These are phyloP conservation scores for Xylariaceae sp. DNA, from an alignment of 2,329 filamentous ascomycete species.

Conservation along the genomic window DNA sequence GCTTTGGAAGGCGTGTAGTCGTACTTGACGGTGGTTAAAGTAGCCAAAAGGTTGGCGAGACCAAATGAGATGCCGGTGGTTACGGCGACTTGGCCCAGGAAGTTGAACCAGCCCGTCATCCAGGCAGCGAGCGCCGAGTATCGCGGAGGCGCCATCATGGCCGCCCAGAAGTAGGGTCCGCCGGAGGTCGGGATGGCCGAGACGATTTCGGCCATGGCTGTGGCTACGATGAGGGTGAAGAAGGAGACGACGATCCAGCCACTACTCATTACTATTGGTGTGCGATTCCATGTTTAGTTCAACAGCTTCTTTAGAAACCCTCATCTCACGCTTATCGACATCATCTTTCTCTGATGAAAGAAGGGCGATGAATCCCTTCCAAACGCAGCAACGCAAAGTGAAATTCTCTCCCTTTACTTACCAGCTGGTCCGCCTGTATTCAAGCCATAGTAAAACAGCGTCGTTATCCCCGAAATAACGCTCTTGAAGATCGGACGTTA, in stretches of 20 bases:
- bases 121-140: slow-evolving; percentile 38
- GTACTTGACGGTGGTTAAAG: slow-evolving; percentile 34
- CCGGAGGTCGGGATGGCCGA: slow-evolving; percentile 56
- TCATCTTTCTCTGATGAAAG: too few relatives aligned
- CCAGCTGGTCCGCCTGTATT: slow-evolving; percentile 49
- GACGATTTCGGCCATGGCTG: slow-evolving; percentile 57
- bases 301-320: too few relatives aligned
- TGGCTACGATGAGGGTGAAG: slow-evolving; percentile 52
- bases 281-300: too few relatives aligned
- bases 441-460: slow-evolving; percentile 54
- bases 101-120: slow-evolving; percentile 41
- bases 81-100: slow-evolving; percentile 40
- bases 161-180: slow-evolving; percentile 59
- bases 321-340: too few relatives aligned
- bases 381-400: too few relatives aligned
- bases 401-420: too few relatives aligned
- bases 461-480: slow-evolving; percentile 57
- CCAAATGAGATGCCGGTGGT: slow-evolving; percentile 42
- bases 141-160: slow-evolving; percentile 48
- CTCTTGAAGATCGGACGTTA: slow-evolving; percentile 35
- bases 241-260: slow-evolving; percentile 52
- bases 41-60: slow-evolving; percentile 36
- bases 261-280: slow-evolving; percentile 28
- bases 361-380: neutral
- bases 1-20: slow-evolving; percentile 38